Conservation (phyloP, 306 rosid species). For the Lathyrus sativus region DNA sequence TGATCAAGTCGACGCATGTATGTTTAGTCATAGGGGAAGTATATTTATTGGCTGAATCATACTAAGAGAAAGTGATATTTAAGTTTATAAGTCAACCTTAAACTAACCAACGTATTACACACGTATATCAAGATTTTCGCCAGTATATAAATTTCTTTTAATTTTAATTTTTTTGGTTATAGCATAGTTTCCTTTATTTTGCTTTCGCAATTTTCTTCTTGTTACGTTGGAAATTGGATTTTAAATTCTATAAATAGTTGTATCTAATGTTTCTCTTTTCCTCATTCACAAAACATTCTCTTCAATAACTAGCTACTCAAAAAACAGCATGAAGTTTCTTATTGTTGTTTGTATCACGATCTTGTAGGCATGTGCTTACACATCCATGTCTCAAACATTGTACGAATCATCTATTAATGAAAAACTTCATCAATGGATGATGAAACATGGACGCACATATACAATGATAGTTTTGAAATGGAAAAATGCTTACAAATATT, state of each 20-base stretch:
- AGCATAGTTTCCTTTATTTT: too few species aligned
- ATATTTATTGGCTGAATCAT: too few species aligned
- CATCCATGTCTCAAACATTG: slow-evolving; percentile 34
- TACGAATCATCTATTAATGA: slow-evolving; percentile 32
- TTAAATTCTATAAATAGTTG: neutral
- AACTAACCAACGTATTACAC: too few species aligned
- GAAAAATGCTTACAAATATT: slow-evolving; percentile 41
- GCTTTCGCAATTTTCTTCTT: too few species aligned
- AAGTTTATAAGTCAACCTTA: too few species aligned
- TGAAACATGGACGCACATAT: neutral
- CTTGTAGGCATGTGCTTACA: slow-evolving; percentile 30
- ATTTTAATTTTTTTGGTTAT: too few species aligned
- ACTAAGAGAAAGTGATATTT: too few species aligned
- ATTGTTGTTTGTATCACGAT: neutral
- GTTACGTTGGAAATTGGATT: too few species aligned
- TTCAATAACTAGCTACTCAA: neutral
- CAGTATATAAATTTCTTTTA: too few species aligned
- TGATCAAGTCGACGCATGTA: too few species aligned
- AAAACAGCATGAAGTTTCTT: neutral
- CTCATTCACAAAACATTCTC: neutral
- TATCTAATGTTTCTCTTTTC: neutral
- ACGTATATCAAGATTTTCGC: too few species aligned
- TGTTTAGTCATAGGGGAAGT: too few species aligned
- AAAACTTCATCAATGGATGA: slow-evolving; percentile 42
- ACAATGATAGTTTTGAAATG: slow-evolving; percentile 32